Base-by-base conservation (phyloP, 495 filamentous ascomycete species). In the Tuber microsphaerosporum region DNA sequence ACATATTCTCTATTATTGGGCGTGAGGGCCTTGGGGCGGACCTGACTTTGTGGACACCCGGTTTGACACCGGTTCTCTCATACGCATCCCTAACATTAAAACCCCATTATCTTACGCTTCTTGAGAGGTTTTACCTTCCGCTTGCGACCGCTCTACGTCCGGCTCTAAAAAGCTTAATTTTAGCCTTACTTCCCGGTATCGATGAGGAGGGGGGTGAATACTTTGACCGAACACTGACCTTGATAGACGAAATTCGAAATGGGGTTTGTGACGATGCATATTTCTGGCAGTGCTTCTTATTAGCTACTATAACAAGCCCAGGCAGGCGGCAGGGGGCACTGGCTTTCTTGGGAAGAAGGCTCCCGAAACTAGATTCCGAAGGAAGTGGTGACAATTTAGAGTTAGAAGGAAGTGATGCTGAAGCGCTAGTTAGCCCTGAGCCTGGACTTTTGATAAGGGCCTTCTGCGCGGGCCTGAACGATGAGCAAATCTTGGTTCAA, bases 261-360 rank as follows among this genome's bases (percentile, higher is more conserved):
- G 89, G 89, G 17, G 88, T 94, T 37, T 88, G 88, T 16, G 90
- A 89, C 42, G 92, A 94, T 72, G 92, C 93, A 78, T 97, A 93
- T 83, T 99, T 97, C 83, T 99, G 95, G 95, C 95, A 99, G 85
- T 97, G 93, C 84, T 91, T 99, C 78, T 97, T 99, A 79, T 86
- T 98, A 51, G 93, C 94, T 20, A 90, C 92, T 0, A 97, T 99
- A 48, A 97, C 94, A 9, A 94, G 93, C 81, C 87, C 92, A 41
- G 92, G 89, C 61, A 88, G 96, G 75, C 89, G 95, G 69, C 90
- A 91, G 78, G 95, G 95, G 41, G 93, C 93, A 34, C 85, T 99
- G 74, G 92, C 94, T 41, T 98, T 92, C 83, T 85, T 99, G 69
- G 85, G 88, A 41, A 91, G 93, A 73, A 89, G 89, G 79, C 86